These are phyloP conservation scores for Hypoxylon fuscum DNA, from an alignment of 495 filamentous ascomycete genomes.

Conservation along the genomic window DNA sequence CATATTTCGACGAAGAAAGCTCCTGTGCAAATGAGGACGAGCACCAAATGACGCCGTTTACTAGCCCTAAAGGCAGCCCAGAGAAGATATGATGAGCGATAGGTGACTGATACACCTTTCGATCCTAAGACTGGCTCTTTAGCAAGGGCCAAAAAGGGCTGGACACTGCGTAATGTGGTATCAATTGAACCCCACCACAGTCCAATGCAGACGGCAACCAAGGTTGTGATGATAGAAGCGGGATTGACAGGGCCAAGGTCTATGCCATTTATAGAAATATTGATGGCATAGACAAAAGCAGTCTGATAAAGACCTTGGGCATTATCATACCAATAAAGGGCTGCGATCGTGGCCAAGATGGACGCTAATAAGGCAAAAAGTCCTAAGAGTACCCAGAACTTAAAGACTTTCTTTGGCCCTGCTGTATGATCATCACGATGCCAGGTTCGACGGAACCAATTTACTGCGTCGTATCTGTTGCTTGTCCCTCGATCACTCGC, in stretches of 20 bases:
- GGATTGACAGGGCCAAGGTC: constrained; percentile 44
- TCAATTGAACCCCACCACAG: constrained; percentile 54
- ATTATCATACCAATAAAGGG: constrained; percentile 42
- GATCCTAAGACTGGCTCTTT: constrained; percentile 22
- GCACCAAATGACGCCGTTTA: constrained; percentile 46
- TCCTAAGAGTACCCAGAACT: constrained; percentile 30
- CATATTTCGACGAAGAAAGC: constrained; percentile 45
- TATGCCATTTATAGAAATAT: constrained; percentile 38
- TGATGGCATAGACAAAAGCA: constrained; percentile 46
- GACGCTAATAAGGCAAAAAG: constrained; percentile 24
- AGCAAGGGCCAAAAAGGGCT: constrained; percentile 48
- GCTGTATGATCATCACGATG: neutral
- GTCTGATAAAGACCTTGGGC: constrained; percentile 42
- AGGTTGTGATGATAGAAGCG: constrained; percentile 42
- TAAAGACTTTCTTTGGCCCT: constrained; percentile 25
- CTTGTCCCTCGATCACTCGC: constrained; percentile 1
- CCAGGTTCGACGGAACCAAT: neutral
- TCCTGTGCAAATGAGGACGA: constrained; percentile 44
- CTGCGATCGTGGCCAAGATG: constrained; percentile 38
- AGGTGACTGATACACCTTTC: constrained; percentile 42
- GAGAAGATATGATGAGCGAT: constrained; percentile 44
- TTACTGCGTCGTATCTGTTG: constrained; percentile 15
- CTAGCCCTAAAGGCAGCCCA: constrained; percentile 45
- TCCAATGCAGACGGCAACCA: constrained; percentile 40
- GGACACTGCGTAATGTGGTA: constrained; percentile 44